Conservation (phyloP, 2,329 filamentous ascomycete species). For the Calonectria ilicicola region DNA sequence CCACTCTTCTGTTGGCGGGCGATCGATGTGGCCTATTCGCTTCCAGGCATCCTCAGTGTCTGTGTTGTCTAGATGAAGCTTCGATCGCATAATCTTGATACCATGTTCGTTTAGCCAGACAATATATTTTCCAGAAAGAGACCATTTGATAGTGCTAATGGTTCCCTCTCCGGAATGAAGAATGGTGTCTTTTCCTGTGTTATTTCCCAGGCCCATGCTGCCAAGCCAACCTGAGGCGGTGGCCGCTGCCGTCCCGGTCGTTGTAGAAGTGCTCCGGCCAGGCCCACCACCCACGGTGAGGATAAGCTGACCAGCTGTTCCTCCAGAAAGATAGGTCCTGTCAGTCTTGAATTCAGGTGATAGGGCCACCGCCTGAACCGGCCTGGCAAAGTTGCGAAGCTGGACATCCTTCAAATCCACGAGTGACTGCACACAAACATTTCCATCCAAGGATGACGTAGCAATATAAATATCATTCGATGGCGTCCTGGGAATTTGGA, state of each 20-base stretch:
- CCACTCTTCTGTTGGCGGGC: slow-evolving; percentile 88
- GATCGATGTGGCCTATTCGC: slow-evolving; percentile 90
- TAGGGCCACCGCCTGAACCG: slow-evolving; percentile 91
- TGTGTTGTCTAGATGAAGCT: slow-evolving; percentile 80
- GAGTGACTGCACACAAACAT: slow-evolving; percentile 91
- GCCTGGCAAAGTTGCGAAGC: slow-evolving; percentile 91
- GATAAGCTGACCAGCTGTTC: slow-evolving; percentile 87
- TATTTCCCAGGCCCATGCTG: slow-evolving; percentile 82
- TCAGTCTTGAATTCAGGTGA: slow-evolving; percentile 95
- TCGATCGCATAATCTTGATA: slow-evolving; percentile 97
- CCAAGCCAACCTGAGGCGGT: slow-evolving; percentile 92
- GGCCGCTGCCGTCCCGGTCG: slow-evolving; percentile 83
- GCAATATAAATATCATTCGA: slow-evolving; percentile 95
- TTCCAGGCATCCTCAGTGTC: slow-evolving; percentile 93
- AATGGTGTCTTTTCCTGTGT: slow-evolving; percentile 85
- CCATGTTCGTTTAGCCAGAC: slow-evolving; percentile 97
- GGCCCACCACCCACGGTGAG: slow-evolving; percentile 84
- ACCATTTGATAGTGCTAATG: slow-evolving; percentile 95
- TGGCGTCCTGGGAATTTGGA: slow-evolving; percentile 76
- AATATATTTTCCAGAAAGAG: slow-evolving; percentile 89
- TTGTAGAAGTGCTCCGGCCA: slow-evolving; percentile 89
- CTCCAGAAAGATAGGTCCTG: slow-evolving; percentile 89
- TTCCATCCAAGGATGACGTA: slow-evolving; percentile 94
- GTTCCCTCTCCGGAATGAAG: slow-evolving; percentile 92
- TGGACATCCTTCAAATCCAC: slow-evolving; percentile 91